Percentiles rank a stretch among this genome's conserved stretches.
These are phyloP conservation scores for Forsythia suspensa DNA, from an alignment of 257 asterid species.

Conservation along the genomic window DNA sequence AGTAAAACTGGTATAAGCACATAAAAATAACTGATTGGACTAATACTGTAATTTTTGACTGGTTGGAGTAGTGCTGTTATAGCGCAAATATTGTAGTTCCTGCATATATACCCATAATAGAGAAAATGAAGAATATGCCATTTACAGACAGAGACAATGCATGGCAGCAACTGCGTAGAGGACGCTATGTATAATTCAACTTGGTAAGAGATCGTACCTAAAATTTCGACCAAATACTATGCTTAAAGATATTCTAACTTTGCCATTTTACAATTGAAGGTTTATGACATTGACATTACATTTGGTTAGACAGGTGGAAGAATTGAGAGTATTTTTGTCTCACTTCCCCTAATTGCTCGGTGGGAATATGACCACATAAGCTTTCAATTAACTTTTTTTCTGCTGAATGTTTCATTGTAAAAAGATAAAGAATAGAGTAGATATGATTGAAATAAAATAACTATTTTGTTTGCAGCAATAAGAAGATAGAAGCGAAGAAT, in stretches of 20 bases:
- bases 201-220: conserved; percentile 47
- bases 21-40: too few relatives aligned
- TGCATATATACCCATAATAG: too few relatives aligned
- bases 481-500: conserved; percentile 89
- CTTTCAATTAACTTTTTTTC: conserved; percentile 13
- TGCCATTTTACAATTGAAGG: conserved; percentile 41
- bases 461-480: conserved; percentile 69
- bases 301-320: conserved; percentile 99
- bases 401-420: neutral
- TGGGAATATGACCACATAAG: conserved; percentile 97
- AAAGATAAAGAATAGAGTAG: neutral
- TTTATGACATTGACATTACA: conserved; percentile 96
- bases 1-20: too few relatives aligned
- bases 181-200: conserved; percentile 95
- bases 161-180: too few relatives aligned
- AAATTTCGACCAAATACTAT: neutral
- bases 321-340: conserved; percentile 96
- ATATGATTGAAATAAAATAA: conserved; percentile 33
- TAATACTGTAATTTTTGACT: too few relatives aligned
- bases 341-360: conserved; percentile 90
- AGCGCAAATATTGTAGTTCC: too few relatives aligned
- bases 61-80: too few relatives aligned
- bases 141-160: too few relatives aligned
- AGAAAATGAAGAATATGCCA: too few relatives aligned
- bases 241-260: conserved; percentile 20